Conservation (phyloP, 2,329 filamentous ascomycete genomes). For the Penicillium sp. region DNA sequence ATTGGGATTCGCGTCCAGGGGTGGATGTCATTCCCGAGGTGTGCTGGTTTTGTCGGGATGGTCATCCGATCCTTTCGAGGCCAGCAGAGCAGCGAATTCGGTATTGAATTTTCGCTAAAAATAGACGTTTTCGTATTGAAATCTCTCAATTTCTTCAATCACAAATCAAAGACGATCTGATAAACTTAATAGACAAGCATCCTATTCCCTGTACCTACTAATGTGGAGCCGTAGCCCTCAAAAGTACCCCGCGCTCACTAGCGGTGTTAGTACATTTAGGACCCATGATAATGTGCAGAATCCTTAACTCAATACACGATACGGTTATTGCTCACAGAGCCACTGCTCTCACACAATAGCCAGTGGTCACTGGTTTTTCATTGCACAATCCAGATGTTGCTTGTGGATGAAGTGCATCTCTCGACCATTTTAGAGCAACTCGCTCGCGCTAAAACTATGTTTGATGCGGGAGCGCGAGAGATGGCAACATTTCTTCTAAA, state of each 20-base stretch:
- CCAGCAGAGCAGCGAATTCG: neutral
- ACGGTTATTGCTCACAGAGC: too few species aligned
- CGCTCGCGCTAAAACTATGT: too few species aligned
- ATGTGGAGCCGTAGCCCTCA: neutral
- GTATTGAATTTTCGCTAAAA: neutral
- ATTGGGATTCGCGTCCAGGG: neutral
- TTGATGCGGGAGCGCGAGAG: too few species aligned
- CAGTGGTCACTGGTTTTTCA: too few species aligned
- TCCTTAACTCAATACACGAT: neutral
- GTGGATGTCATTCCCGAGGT: neutral
- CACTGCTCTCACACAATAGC: too few species aligned
- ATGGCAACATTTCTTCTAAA: too few species aligned
- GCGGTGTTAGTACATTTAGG: neutral
- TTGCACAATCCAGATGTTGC: too few species aligned
- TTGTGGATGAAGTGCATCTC: too few species aligned
- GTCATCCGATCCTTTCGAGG: neutral
- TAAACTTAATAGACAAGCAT: neutral
- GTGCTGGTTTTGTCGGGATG: neutral
- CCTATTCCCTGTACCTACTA: neutral
- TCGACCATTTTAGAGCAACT: too few species aligned
- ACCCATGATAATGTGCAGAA: neutral
- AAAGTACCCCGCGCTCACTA: neutral
- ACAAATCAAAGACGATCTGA: neutral
- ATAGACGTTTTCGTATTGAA: neutral
- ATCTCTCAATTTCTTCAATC: neutral